These are phyloP conservation scores for Nigrospora sphaerica DNA, from an alignment of 2,329 filamentous ascomycete species.

Conservation along the genomic window DNA sequence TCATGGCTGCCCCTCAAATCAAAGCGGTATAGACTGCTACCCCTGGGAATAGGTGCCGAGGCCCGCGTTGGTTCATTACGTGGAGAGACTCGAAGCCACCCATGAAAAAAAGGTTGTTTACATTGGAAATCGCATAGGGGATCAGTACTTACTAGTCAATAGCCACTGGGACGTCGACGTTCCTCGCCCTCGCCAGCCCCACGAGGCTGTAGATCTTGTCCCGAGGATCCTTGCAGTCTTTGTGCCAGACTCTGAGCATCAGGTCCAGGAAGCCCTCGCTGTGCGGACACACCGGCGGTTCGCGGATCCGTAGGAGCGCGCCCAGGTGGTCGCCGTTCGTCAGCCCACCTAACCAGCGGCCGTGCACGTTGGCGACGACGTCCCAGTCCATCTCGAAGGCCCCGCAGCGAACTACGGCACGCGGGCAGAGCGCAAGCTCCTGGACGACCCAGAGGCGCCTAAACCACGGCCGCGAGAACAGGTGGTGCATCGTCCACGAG, in stretches of 20 bases:
- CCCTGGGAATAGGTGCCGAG: too few species aligned
- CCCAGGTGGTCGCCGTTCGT: conserved; percentile 4
- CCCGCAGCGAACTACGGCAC: conserved; percentile 6
- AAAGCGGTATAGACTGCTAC: too few species aligned
- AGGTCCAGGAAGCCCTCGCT: conserved; percentile 3
- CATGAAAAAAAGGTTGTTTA: too few species aligned
- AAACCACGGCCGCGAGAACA: conserved; percentile 8
- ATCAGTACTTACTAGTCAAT: conserved; percentile 6
- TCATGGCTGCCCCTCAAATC: too few species aligned
- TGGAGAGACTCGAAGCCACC: too few species aligned
- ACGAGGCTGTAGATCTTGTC: conserved; percentile 10
- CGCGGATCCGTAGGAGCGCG: conserved; percentile 2
- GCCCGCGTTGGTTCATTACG: too few species aligned
- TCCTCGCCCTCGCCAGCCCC: conserved; percentile 1
- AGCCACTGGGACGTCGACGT: conserved; percentile 1
- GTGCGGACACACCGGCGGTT: conserved; percentile 3
- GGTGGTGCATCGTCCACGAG: too few species aligned
- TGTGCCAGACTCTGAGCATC: conserved; percentile 6
- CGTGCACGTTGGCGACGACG: conserved; percentile 2
- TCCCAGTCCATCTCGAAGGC: conserved; percentile 6
- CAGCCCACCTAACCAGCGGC: conserved; percentile 1
- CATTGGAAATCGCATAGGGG: too few species aligned
- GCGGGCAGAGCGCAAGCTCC: conserved; percentile 4
- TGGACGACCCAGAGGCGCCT: conserved; percentile 8
- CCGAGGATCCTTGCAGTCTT: conserved; percentile 5